Conservation (phyloP, 2,329 filamentous ascomycete species). For the Calonectria crousiana region DNA sequence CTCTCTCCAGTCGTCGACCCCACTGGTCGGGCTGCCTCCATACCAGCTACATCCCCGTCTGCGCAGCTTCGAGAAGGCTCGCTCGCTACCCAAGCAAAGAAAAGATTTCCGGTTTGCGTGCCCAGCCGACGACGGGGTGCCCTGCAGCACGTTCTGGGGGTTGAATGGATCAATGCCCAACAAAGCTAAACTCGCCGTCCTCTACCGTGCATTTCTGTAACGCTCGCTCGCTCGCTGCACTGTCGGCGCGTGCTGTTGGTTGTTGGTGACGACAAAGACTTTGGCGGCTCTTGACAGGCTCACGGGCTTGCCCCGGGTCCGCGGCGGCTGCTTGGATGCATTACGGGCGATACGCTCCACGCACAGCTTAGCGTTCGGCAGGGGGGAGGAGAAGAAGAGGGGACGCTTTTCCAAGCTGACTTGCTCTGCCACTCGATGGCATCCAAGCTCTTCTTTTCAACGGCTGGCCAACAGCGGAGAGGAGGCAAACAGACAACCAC, state of each 20-base stretch:
- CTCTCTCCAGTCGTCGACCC: conserved; percentile 27
- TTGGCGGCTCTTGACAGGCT: conserved; percentile 13
- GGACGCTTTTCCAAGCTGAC: conserved; percentile 21
- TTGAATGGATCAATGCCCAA: conserved; percentile 36
- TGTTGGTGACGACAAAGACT: not conserved
- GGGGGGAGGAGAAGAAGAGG: not conserved
- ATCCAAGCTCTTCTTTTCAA: conserved; percentile 11
- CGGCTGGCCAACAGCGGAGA: conserved; percentile 24
- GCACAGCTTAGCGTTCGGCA: conserved; percentile 29
- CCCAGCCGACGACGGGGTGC: conserved; percentile 30
- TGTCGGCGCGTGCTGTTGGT: not conserved
- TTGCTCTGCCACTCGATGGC: conserved; percentile 34
- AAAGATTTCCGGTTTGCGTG: conserved; percentile 8
- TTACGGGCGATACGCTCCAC: conserved; percentile 29
- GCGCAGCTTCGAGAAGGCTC: conserved; percentile 2
- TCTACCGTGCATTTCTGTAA: conserved; percentile 1
- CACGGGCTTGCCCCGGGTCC: conserved; percentile 3
- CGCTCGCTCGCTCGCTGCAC: not conserved
- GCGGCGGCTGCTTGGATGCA: conserved; percentile 1
- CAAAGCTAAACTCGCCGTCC: conserved; percentile 3
- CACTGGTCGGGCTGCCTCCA: conserved; percentile 31
- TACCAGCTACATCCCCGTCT: conserved; percentile 30
- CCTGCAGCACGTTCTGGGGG: conserved; percentile 12
- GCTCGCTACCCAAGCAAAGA: conserved; percentile 23
- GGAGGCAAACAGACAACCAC: conserved; percentile 6